phyloP scores from a whole-genome alignment of 139 green algal genomes.

The Yamagishiella unicocca region DNA sequence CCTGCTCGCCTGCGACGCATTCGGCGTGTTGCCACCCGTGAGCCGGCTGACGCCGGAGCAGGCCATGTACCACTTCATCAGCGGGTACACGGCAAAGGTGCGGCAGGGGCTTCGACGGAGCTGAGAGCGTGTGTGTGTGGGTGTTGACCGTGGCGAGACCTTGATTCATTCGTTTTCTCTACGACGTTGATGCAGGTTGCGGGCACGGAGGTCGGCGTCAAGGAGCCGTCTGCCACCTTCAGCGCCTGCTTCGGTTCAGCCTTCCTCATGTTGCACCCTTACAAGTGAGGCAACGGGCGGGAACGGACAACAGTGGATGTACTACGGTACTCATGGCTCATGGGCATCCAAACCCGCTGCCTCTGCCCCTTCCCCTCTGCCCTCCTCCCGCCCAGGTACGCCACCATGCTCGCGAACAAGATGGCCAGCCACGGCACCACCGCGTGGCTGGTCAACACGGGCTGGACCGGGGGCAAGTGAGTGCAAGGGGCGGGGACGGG shows the following conservation, averaged over 20 bases:
- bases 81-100: slow-evolving; percentile 97
- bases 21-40: slow-evolving; percentile 95
- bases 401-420: slow-evolving; percentile 91
- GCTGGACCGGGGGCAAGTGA: slow-evolving; percentile 65
- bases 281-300: not conserved
- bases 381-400: slow-evolving; percentile 89
- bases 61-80: slow-evolving; percentile 99
- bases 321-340: too few species aligned
- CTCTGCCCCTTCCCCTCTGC: not conserved
- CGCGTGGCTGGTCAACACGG: slow-evolving; percentile 95
- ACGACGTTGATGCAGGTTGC: too few species aligned
- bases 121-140: too few species aligned
- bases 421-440: slow-evolving; percentile 87
- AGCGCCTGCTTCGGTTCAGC: slow-evolving; percentile 83
- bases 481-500: slow-evolving; percentile 1
- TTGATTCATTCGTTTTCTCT: too few species aligned
- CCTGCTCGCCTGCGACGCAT: slow-evolving; percentile 82
- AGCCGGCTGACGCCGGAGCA: slow-evolving; percentile 87
- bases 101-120: too few species aligned
- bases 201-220: slow-evolving; percentile 95
- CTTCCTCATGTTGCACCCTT: slow-evolving; percentile 63
- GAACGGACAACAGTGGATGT: too few species aligned
- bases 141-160: too few species aligned
- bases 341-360: not conserved
- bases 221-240: slow-evolving; percentile 95